These are phyloP conservation scores for Sporothrix luriei DNA, from an alignment of 2,329 filamentous ascomycete species.

Conservation along the genomic window DNA sequence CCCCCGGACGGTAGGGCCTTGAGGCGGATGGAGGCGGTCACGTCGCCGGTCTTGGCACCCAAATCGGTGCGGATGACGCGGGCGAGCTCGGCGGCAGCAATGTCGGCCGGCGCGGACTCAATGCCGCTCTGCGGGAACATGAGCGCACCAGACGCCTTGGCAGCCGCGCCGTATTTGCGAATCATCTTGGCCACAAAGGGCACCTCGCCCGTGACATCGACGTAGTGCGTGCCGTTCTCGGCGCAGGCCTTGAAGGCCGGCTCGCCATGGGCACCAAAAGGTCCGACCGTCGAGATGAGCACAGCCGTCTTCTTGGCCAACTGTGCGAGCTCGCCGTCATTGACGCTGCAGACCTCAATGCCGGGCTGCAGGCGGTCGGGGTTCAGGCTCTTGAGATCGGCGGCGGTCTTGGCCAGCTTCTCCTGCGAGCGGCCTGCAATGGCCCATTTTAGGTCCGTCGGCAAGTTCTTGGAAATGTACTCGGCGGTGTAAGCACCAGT, in stretches of 20 bases:
- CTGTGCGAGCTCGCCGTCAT: slow-evolving; percentile 49
- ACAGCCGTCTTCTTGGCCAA: slow-evolving; percentile 60
- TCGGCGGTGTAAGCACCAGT: slow-evolving; percentile 78
- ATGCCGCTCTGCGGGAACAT: slow-evolving; percentile 65
- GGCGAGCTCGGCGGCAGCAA: slow-evolving; percentile 59
- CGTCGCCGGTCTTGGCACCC: slow-evolving; percentile 54
- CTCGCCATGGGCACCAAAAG: slow-evolving; percentile 61
- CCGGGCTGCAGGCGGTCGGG: slow-evolving; percentile 69
- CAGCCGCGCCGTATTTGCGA: slow-evolving; percentile 57
- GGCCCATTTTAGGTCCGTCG: slow-evolving; percentile 83
- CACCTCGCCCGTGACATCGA: slow-evolving; percentile 65
- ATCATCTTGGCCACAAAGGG: slow-evolving; percentile 64
- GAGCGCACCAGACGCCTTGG: slow-evolving; percentile 58
- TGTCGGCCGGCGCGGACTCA: slow-evolving; percentile 64
- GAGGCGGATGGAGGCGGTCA: slow-evolving; percentile 53
- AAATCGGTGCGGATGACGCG: slow-evolving; percentile 55
- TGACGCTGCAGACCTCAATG: slow-evolving; percentile 57
- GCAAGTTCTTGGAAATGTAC: slow-evolving; percentile 69
- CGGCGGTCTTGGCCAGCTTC: slow-evolving; percentile 71
- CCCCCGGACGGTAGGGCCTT: slow-evolving; percentile 63
- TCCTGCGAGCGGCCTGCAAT: slow-evolving; percentile 77
- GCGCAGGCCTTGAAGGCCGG: slow-evolving; percentile 63
- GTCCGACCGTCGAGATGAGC: slow-evolving; percentile 62
- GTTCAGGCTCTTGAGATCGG: slow-evolving; percentile 67
- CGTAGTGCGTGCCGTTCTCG: slow-evolving; percentile 64